Percentiles rank a stretch among this genome's conserved stretches.
Evolutionary conservation across 345 rosid species (phyloP).

Genomic region (Boechera stricta): DNA sequence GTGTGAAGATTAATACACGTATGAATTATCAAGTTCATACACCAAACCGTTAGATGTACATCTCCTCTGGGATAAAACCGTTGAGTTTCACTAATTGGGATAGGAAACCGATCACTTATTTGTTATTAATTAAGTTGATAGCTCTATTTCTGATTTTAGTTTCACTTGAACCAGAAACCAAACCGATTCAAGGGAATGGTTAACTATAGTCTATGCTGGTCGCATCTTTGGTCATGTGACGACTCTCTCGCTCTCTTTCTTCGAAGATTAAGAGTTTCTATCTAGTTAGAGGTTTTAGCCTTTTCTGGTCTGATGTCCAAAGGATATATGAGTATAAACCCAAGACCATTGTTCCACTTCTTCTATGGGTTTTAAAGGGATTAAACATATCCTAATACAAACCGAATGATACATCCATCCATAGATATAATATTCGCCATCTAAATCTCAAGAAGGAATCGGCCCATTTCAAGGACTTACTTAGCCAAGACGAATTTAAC

Average conservation of each 20-base stretch:
- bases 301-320: conserved; percentile 4
- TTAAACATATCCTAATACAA: background rate
- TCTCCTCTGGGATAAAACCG: background rate
- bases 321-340: background rate
- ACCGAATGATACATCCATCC: conserved; percentile 7
- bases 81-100: background rate
- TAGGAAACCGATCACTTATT: background rate
- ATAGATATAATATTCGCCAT: background rate
- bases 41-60: background rate
- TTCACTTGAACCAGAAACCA: background rate
- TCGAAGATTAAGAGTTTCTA: background rate
- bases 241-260: background rate
- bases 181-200: background rate
- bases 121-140: background rate
- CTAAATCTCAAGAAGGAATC: background rate
- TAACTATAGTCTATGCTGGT: background rate
- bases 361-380: background rate
- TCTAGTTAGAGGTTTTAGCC: background rate
- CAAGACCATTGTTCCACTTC: conserved; percentile 1
- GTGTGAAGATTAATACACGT: background rate
- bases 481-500: background rate
- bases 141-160: background rate
- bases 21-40: background rate
- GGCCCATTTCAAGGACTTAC: conserved; percentile 7
- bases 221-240: background rate